Conservation (phyloP, 257 asterid species). For the Mitragyna speciosa region DNA sequence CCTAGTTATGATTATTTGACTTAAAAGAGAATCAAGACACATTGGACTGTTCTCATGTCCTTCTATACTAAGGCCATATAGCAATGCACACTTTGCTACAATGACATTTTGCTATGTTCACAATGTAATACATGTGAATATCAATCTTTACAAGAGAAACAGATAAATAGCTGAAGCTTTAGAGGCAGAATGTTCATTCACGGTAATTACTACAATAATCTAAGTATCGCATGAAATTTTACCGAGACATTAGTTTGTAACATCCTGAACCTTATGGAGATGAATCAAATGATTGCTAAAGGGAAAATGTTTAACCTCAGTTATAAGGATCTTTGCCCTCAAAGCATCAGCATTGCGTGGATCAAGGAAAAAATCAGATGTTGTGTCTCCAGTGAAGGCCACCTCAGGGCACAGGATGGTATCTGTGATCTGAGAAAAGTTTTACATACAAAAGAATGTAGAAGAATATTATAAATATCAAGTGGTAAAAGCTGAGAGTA, state of each 20-base stretch:
- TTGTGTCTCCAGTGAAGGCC: constrained; percentile 96
- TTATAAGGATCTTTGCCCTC: constrained; percentile 90
- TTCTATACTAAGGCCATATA: not conserved
- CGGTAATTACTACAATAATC: not conserved
- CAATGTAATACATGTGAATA: no score
- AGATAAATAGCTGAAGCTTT: constrained; percentile 1
- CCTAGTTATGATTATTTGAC: no score
- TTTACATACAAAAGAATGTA: not conserved
- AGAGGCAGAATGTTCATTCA: not conserved
- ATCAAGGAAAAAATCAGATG: constrained; percentile 70
- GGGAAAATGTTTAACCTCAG: constrained; percentile 56
- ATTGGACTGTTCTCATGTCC: not conserved
- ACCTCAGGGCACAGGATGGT: constrained; percentile 87
- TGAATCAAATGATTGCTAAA: not conserved
- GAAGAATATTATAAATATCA: not conserved
- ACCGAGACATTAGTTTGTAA: not conserved
- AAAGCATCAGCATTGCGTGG: constrained; percentile 92
- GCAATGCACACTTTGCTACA: not conserved
- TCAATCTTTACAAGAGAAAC: not conserved
- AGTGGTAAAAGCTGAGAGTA: not conserved
- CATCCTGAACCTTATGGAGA: not conserved
- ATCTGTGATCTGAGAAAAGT: constrained; percentile 70
- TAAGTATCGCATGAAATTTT: not conserved
- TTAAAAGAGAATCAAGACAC: not conserved
- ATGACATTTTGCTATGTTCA: no score